Percentiles rank a stretch among this genome's conserved stretches.
Conservation (phyloP, 768 basidiomycete species). For the Xerocomellus dryophilus region DNA sequence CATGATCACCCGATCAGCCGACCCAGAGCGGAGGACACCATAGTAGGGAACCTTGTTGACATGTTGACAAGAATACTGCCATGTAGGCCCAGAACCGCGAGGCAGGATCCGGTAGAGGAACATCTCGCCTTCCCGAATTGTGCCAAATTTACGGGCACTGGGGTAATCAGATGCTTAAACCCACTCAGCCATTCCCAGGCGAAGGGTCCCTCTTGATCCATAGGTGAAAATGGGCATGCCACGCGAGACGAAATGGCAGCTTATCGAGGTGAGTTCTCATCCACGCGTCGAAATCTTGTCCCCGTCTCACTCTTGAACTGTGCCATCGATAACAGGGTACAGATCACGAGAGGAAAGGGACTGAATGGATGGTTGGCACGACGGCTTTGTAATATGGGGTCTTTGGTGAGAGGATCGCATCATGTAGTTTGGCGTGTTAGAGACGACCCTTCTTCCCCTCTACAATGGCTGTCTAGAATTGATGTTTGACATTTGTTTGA, state of each 20-base stretch:
- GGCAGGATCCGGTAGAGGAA: constrained; percentile 18
- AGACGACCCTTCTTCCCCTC: neutral
- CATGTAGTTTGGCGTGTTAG: neutral
- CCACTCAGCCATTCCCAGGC: constrained; percentile 14
- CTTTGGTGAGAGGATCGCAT: neutral
- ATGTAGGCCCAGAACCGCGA: constrained; percentile 14
- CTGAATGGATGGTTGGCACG: neutral
- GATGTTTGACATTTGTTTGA: neutral
- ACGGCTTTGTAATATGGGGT: neutral
- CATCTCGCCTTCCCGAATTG: constrained; percentile 2
- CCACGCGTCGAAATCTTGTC: neutral
- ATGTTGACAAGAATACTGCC: constrained; percentile 13
- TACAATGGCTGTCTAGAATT: neutral
- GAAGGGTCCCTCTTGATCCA: constrained; percentile 4
- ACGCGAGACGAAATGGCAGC: constrained; percentile 1
- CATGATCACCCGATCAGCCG: constrained; percentile 13
- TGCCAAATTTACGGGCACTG: constrained; percentile 3
- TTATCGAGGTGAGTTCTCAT: neutral
- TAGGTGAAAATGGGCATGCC: neutral
- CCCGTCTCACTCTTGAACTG: neutral
- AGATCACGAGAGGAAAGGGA: constrained; percentile 1
- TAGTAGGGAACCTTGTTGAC: constrained; percentile 8
- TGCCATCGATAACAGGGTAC: neutral
- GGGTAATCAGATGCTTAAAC: constrained; percentile 4
- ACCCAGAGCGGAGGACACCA: neutral